Percentiles rank a stretch among this genome's conserved stretches.
Evolutionary conservation across 805 yeast species (phyloP).

Genomic region (Wickerhamomyces bisporus): DNA sequence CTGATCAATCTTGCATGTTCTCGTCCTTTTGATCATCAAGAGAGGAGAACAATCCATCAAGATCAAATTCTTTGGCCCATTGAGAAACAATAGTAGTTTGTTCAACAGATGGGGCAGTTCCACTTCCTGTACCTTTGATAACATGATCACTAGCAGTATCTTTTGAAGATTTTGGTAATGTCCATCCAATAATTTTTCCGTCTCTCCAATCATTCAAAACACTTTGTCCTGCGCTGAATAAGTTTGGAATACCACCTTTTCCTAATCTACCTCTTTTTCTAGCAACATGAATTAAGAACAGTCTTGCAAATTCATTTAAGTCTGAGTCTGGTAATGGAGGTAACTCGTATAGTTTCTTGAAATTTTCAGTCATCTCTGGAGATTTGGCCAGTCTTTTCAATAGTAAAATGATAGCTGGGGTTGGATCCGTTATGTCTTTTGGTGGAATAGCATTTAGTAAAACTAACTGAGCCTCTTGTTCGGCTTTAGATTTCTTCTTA

Average conservation of each 20-base stretch:
- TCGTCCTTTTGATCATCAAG: constrained; percentile 28
- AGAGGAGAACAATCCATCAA: constrained; percentile 67
- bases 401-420: constrained; percentile 71
- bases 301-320: constrained; percentile 74
- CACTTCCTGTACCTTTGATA: constrained; percentile 21
- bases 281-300: constrained; percentile 87
- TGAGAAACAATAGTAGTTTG: constrained; percentile 72
- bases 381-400: constrained; percentile 72
- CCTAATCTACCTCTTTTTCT: constrained; percentile 89
- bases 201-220: constrained; percentile 96
- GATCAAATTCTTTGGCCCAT: constrained; percentile 93
- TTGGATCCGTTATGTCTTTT: constrained; percentile 78
- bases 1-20: constrained; percentile 13
- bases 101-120: constrained; percentile 37
- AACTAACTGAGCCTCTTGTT: constrained; percentile 84
- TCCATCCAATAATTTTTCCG: constrained; percentile 91
- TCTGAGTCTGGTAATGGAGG: constrained; percentile 75
- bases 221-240: constrained; percentile 76
- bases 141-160: constrained; percentile 27
- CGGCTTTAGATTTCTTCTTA: constrained; percentile 46
- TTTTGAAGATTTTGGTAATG: constrained; percentile 59
- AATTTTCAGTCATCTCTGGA: constrained; percentile 69
- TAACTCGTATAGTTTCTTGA: constrained; percentile 66
- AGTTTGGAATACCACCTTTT: constrained; percentile 88
- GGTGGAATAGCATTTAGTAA: constrained; percentile 87